Evolutionary conservation across 2,329 filamentous ascomycete species (phyloP).

Genomic region (Colletotrichum chrysophilum): DNA sequence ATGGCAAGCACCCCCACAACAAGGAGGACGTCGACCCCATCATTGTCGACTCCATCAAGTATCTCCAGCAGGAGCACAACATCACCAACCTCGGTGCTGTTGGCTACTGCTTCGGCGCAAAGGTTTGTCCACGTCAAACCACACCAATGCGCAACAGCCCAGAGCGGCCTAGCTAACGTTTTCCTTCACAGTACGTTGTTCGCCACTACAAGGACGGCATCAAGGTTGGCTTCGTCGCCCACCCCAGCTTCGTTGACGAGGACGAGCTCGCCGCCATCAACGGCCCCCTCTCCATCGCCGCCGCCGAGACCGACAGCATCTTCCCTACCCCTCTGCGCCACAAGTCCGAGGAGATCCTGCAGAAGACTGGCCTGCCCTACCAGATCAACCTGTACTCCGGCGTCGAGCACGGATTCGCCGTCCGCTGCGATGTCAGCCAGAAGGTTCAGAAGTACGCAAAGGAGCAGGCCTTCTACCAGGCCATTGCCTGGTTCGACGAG

Average conservation of each 20-base stretch:
- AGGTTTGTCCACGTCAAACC: constrained; percentile 46
- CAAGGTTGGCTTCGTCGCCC: constrained; percentile 75
- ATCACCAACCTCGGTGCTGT: constrained; percentile 66
- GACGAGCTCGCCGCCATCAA: constrained; percentile 70
- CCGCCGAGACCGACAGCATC: constrained; percentile 67
- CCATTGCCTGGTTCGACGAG: constrained; percentile 77
- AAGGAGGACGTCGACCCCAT: constrained; percentile 37
- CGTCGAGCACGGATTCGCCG: constrained; percentile 76
- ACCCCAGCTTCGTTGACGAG: constrained; percentile 76
- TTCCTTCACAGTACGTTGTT: constrained; percentile 63
- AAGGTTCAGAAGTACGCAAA: constrained; percentile 70
- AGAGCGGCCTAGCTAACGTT: background rate
- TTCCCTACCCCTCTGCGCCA: constrained; percentile 69
- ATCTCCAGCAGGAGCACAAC: constrained; percentile 60
- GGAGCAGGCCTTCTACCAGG: constrained; percentile 82
- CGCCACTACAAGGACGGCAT: constrained; percentile 70
- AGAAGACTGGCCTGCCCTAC: constrained; percentile 63
- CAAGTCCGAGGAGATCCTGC: constrained; percentile 68
- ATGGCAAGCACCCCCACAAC: constrained; percentile 52
- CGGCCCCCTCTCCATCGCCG: constrained; percentile 73
- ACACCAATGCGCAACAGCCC: background rate
- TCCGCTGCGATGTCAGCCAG: constrained; percentile 67
- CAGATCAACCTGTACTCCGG: constrained; percentile 80
- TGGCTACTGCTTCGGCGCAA: constrained; percentile 80
- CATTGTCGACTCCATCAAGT: constrained; percentile 49